phyloP scores from a whole-genome alignment of 257 asterid species.

The Cynanchum wilfordii region DNA sequence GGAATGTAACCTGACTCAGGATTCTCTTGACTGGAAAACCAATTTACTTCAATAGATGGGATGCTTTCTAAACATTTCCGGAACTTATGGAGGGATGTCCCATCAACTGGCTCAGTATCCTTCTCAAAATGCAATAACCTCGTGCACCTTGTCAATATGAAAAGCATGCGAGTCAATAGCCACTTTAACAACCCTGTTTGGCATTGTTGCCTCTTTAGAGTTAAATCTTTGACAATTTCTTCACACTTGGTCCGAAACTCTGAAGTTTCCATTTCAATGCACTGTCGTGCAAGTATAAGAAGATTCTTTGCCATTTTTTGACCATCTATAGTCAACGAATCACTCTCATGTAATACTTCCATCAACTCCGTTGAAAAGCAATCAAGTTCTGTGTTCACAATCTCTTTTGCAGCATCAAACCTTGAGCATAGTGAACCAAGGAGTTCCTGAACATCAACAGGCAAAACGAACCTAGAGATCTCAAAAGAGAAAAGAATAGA shows the following conservation, averaged over 20 bases:
- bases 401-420: conserved; percentile 86
- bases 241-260: conserved; percentile 82
- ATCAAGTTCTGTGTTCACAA: conserved; percentile 70
- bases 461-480: neutral
- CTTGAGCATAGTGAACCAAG: conserved; percentile 71
- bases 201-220: conserved; percentile 73
- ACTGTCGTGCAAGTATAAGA: conserved; percentile 56
- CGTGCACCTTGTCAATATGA: conserved; percentile 91
- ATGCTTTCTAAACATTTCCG: conserved; percentile 74
- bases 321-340: conserved; percentile 45
- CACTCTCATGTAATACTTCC: conserved; percentile 47
- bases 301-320: conserved; percentile 61
- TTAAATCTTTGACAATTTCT: conserved; percentile 76
- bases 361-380: conserved; percentile 62
- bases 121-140: conserved; percentile 82
- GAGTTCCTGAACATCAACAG: conserved; percentile 47
- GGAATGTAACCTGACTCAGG: conserved; percentile 30
- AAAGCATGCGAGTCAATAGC: conserved; percentile 83
- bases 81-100: conserved; percentile 66
- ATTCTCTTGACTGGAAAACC: conserved; percentile 59
- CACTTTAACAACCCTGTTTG: conserved; percentile 60
- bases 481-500: neutral
- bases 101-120: conserved; percentile 76
- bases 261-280: conserved; percentile 58
- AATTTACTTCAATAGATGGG: conserved; percentile 77